A percentile compares a stretch with the other conserved stretches of the same genome.
These are phyloP conservation scores for Solanum rostratum DNA, from an alignment of 257 asterid genomes.

Conservation along the genomic window DNA sequence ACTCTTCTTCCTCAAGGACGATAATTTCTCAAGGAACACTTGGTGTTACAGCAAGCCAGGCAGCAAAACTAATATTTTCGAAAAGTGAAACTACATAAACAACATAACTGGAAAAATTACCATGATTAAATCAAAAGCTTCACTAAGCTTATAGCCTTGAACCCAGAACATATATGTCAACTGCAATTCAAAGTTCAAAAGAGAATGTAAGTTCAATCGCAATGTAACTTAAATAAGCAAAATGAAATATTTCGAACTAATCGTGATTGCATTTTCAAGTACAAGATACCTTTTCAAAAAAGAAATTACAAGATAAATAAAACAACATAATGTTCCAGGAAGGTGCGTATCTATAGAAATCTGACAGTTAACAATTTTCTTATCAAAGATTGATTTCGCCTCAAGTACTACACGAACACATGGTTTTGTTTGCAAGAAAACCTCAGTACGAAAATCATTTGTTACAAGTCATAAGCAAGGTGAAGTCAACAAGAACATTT, in stretches of 20 bases:
- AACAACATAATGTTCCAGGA: not conserved
- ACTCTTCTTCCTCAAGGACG: not conserved
- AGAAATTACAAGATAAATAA: not conserved
- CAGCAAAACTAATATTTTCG: not conserved
- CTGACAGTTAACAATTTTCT: not conserved
- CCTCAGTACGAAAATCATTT: not conserved
- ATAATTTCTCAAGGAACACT: not conserved
- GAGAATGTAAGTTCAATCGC: not conserved
- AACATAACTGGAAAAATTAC: conserved; percentile 23
- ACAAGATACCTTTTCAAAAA: not conserved
- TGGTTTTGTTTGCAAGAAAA: not conserved
- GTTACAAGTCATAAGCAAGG: not conserved
- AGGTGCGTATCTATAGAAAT: not conserved
- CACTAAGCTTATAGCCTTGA: conserved; percentile 62
- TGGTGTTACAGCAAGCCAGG: not conserved
- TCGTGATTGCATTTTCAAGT: not conserved
- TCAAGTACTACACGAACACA: not conserved
- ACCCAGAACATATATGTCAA: conserved; percentile 95
- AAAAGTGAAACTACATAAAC: not conserved
- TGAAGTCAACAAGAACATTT: not conserved
- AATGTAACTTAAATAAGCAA: not conserved
- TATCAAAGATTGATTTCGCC: not conserved
- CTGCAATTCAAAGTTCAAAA: conserved; percentile 30
- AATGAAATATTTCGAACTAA: not conserved
- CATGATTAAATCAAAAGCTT: conserved; percentile 63